Evolutionary conservation across 345 rosid genomes (phyloP).

Genomic region (Aquilaria malaccensis): DNA sequence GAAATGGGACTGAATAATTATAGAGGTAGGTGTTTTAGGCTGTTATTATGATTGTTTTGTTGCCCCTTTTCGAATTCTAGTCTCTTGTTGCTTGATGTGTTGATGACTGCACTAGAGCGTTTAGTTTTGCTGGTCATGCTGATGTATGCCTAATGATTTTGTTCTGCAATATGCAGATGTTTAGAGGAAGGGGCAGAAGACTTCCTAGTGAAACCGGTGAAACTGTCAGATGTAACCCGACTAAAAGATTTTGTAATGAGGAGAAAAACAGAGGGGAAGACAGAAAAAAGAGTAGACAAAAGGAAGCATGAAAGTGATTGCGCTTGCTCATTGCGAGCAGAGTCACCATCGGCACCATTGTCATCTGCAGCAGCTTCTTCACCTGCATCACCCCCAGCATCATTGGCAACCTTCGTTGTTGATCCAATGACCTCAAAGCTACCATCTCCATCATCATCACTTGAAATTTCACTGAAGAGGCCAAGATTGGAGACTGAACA

Average conservation of each 20-base stretch:
- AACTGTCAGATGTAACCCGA: slow-evolving; percentile 63
- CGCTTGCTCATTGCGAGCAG: neutral
- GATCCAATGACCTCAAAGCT: neutral
- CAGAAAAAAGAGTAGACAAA: slow-evolving; percentile 22
- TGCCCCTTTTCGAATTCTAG: no score
- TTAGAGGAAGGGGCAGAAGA: slow-evolving; percentile 97
- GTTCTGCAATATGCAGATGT: slow-evolving; percentile 35
- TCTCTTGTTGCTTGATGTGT: no score
- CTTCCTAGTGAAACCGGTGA: slow-evolving; percentile 71
- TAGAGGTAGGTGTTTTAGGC: no score
- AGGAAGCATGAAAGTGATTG: slow-evolving; percentile 27
- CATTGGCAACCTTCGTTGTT: neutral
- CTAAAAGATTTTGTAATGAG: slow-evolving; percentile 47
- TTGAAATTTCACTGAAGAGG: slow-evolving; percentile 13
- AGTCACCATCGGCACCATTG: neutral
- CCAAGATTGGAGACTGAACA: slow-evolving; percentile 11
- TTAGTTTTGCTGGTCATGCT: no score
- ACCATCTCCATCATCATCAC: slow-evolving; percentile 8
- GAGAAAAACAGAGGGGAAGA: slow-evolving; percentile 30
- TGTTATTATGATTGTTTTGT: no score
- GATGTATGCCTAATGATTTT: no score
- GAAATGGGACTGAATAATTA: no score
- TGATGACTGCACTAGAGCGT: no score
- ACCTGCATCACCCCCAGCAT: neutral
- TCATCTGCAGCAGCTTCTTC: neutral